Evolutionary conservation across 257 asterid species (phyloP).

Genomic region (Fraxinus excelsior): DNA sequence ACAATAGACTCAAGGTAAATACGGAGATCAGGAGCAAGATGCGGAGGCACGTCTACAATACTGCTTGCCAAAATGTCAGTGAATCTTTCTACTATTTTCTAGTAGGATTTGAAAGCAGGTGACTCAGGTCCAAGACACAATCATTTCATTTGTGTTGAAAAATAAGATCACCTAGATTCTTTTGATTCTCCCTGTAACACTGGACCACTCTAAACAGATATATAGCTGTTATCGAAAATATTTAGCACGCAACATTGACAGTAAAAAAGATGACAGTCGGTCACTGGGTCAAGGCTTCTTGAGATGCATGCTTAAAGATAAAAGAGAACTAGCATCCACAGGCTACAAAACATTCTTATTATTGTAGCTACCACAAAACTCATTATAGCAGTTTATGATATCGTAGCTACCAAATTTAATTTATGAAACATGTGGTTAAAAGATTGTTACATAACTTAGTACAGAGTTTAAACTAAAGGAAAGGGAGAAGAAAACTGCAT

Average conservation of each 20-base stretch:
- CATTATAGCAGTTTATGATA: neutral
- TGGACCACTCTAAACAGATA: neutral
- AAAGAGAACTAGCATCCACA: neutral
- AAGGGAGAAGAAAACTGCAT: constrained; percentile 30
- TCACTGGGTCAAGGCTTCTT: neutral
- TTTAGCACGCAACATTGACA: neutral
- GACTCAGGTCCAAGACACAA: neutral
- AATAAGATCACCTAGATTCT: neutral
- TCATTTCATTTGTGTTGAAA: neutral
- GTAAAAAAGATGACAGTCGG: neutral
- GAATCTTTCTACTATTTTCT: neutral
- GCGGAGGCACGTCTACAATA: neutral
- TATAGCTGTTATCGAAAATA: neutral
- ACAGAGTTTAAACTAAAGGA: constrained; percentile 1
- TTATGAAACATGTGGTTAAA: neutral
- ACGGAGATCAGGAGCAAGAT: constrained; percentile 5
- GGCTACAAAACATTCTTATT: neutral
- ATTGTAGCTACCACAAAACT: neutral
- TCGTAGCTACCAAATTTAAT: neutral
- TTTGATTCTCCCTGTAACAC: neutral
- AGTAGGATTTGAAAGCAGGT: neutral
- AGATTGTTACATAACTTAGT: neutral
- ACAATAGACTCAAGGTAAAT: neutral
- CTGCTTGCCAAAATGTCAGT: neutral
- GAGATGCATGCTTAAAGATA: neutral